Percentiles rank a stretch among this genome's conserved stretches.
Conservation (phyloP, 176 grass and related monocot genomes). For the Oryza rufipogon region DNA sequence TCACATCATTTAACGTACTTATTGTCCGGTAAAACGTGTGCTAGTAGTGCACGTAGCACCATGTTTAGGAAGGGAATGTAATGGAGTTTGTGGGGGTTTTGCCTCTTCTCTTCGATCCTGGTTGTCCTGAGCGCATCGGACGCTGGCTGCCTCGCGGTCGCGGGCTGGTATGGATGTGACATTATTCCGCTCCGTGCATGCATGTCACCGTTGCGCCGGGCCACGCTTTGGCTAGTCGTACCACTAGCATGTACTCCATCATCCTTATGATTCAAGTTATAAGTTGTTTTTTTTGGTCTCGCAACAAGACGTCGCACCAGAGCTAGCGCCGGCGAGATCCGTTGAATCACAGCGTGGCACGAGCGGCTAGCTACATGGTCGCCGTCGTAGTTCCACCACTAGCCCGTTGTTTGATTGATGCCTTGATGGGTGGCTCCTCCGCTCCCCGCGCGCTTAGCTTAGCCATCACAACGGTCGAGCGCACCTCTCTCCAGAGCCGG, state of each 20-base stretch:
- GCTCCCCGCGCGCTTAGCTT: no score
- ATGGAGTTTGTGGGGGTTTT: background rate
- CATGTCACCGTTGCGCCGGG: constrained; percentile 4
- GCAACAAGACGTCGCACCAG: background rate
- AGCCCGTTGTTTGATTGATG: background rate
- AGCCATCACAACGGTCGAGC: background rate
- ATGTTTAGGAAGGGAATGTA: background rate
- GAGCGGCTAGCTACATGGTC: background rate
- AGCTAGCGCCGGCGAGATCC: background rate
- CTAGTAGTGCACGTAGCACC: no score
- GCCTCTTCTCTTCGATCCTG: background rate
- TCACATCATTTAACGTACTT: no score
- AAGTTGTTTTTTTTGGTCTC: background rate
- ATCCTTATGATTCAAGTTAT: background rate
- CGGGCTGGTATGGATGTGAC: constrained; percentile 11
- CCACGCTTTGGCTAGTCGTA: constrained; percentile 7
- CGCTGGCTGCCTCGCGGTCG: background rate
- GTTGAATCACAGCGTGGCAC: background rate
- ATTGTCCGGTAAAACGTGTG: no score
- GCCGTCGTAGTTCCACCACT: background rate
- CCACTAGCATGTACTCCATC: background rate
- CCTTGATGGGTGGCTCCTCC: no score
- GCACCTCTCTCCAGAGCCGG: no score
- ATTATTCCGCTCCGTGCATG: background rate
- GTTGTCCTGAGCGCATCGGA: background rate